Percentiles rank a stretch among this genome's conserved stretches.
These are phyloP conservation scores for Metschnikowia dekortorum DNA, from an alignment of 805 yeast species.

Conservation along the genomic window DNA sequence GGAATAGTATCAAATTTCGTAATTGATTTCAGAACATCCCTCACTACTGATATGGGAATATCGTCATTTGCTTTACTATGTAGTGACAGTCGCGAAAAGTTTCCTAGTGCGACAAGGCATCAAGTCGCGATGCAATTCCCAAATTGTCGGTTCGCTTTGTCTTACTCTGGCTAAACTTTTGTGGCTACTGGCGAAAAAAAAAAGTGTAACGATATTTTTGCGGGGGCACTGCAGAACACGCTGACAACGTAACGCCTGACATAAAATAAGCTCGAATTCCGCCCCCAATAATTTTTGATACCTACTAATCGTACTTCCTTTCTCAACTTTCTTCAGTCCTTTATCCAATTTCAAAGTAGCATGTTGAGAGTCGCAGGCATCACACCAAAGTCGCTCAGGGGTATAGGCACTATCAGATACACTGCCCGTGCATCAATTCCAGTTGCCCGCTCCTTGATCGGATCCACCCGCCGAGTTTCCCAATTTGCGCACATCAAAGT, in stretches of 20 bases:
- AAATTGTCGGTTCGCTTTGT: not conserved
- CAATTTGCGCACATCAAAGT: conserved; percentile 54
- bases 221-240: conserved; percentile 1
- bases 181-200: not conserved
- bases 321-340: not conserved
- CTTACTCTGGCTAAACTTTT: not conserved
- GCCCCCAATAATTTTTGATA: not conserved
- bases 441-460: conserved; percentile 2
- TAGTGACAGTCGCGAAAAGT: not conserved
- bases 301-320: not conserved
- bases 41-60: not conserved
- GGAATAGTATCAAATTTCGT: too few relatives aligned
- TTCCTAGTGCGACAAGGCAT: not conserved
- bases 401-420: not conserved
- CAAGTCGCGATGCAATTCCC: conserved; percentile 1
- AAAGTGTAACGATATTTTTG: conserved; percentile 2
- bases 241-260: not conserved
- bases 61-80: not conserved
- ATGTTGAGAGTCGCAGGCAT: conserved; percentile 13
- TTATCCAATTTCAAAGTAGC: not conserved
- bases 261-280: not conserved
- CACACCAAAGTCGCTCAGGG: conserved; percentile 1
- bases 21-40: not conserved
- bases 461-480: conserved; percentile 19
- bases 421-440: conserved; percentile 4